phyloP scores from a whole-genome alignment of 805 yeast species.

The Sporopachydermia lactativora region DNA sequence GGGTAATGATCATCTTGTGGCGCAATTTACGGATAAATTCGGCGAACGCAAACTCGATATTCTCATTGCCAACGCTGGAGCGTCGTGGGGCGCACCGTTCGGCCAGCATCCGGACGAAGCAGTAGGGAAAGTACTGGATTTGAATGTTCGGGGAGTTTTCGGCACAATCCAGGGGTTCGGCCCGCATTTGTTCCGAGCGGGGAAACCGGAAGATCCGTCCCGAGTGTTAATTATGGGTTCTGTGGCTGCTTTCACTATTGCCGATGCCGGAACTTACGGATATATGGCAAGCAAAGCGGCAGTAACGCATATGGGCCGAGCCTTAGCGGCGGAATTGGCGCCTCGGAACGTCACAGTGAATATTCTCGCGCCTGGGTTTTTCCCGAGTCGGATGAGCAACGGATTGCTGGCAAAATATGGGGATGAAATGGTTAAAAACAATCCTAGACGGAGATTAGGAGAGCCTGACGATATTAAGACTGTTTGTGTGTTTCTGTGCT shows the following conservation, averaged over 20 bases:
- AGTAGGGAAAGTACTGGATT: constrained; percentile 43
- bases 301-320: constrained; percentile 50
- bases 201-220: constrained; percentile 42
- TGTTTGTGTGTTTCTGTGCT: constrained; percentile 39
- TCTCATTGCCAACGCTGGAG: constrained; percentile 67
- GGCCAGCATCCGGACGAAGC: constrained; percentile 47
- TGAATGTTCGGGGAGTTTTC: constrained; percentile 58
- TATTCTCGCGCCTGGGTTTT: constrained; percentile 62
- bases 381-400: constrained; percentile 62
- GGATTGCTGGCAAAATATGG: constrained; percentile 37
- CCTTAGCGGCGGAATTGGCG: constrained; percentile 52
- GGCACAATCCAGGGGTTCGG: constrained; percentile 46
- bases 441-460: constrained; percentile 56
- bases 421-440: constrained; percentile 29
- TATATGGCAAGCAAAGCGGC: constrained; percentile 67
- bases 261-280: constrained; percentile 40
- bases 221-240: constrained; percentile 57
- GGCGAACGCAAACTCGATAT: constrained; percentile 35
- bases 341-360: constrained; percentile 56
- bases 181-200: constrained; percentile 42
- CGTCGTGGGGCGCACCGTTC: constrained; percentile 60
- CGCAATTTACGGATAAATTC: constrained; percentile 26
- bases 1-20: constrained; percentile 32
- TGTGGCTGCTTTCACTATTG: constrained; percentile 35
- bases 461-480: constrained; percentile 42